A percentile compares a stretch with the other conserved stretches of the same genome.
Evolutionary conservation across 148 eudicot species (phyloP).

Genomic region (Polygonum aviculare): DNA sequence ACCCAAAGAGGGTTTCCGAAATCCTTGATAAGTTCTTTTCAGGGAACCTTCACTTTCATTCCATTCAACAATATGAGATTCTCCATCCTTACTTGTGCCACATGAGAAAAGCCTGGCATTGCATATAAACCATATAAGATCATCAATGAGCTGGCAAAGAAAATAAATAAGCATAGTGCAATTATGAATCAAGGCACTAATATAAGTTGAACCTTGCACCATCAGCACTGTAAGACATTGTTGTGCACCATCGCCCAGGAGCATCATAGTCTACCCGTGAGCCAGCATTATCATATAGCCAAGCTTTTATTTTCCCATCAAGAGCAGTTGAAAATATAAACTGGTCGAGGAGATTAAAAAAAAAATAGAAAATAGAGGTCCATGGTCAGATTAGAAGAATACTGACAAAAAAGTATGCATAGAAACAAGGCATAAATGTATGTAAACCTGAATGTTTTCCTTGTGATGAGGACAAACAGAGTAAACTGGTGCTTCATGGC

Average conservation of each 20-base stretch:
- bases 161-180: neutral
- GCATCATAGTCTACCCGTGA: conserved; percentile 84
- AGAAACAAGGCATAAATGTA: neutral
- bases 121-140: conserved; percentile 9
- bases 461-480: conserved; percentile 84
- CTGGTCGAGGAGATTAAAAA: conserved; percentile 21
- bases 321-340: conserved; percentile 81
- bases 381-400: conserved; percentile 13
- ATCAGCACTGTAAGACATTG: conserved; percentile 88
- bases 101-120: conserved; percentile 69
- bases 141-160: neutral
- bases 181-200: neutral
- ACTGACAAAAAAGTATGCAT: neutral
- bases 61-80: conserved; percentile 88
- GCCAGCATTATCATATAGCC: conserved; percentile 83
- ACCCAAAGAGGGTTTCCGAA: conserved; percentile 56
- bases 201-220: conserved; percentile 58
- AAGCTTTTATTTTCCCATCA: conserved; percentile 88
- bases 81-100: conserved; percentile 84
- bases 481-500: conserved; percentile 87
- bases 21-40: conserved; percentile 67
- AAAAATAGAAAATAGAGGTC: neutral
- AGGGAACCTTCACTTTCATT: conserved; percentile 86
- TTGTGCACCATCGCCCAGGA: conserved; percentile 84
- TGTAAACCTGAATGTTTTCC: conserved; percentile 58